Evolutionary conservation across 257 asterid species (phyloP).

Genomic region (Buddleja alternifolia): DNA sequence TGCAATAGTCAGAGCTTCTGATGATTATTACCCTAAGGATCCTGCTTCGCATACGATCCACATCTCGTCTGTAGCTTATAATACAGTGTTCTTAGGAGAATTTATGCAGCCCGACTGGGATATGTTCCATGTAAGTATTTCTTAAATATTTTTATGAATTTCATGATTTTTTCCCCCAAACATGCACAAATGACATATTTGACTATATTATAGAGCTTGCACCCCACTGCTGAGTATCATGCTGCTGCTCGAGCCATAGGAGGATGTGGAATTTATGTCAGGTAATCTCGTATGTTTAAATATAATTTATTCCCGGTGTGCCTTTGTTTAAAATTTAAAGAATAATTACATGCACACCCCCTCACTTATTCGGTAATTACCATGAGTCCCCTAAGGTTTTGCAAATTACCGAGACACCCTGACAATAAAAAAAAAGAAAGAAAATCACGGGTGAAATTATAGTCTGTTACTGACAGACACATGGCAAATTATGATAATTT

Average conservation of each 20-base stretch:
- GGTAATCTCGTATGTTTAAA: constrained; percentile 42
- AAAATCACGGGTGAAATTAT: too few species aligned
- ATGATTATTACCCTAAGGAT: constrained; percentile 65
- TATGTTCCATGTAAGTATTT: constrained; percentile 85
- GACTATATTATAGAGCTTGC: constrained; percentile 67
- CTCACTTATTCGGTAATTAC: too few species aligned
- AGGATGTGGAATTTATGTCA: constrained; percentile 81
- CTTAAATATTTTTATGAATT: not conserved
- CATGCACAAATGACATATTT: not conserved
- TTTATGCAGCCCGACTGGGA: constrained; percentile 98
- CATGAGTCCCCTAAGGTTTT: too few species aligned
- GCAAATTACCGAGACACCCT: too few species aligned
- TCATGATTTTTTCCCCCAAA: too few species aligned
- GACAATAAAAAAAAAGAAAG: too few species aligned
- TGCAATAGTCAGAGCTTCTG: constrained; percentile 67
- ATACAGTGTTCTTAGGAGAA: constrained; percentile 83
- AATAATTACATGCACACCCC: too few species aligned
- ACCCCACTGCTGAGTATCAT: constrained; percentile 92
- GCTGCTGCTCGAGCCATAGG: constrained; percentile 96
- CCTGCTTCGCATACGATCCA: constrained; percentile 88
- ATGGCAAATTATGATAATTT: too few species aligned
- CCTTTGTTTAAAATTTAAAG: not conserved
- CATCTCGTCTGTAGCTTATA: constrained; percentile 86
- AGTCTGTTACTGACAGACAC: too few species aligned
- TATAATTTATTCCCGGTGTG: not conserved